Evolutionary conservation across 2,329 filamentous ascomycete genomes (phyloP), one percentile per base, ranked within the genome.

Genomic region (Catunica adiposa): DNA sequence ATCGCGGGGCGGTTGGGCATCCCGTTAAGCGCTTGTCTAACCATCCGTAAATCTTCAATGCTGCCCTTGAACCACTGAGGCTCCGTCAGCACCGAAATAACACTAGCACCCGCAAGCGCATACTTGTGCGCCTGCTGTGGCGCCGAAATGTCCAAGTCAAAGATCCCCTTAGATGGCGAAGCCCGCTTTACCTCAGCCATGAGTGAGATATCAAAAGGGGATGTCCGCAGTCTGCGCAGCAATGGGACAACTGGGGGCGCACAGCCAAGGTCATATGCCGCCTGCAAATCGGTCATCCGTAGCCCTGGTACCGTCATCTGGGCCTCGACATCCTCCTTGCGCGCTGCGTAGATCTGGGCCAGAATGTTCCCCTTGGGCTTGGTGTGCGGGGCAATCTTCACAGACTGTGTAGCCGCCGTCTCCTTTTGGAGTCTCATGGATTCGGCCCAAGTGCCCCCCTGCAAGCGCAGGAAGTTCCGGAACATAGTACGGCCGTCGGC

Each of bases 21-120:
- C 11, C 85, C 84, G 62, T 89, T 80, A n/a, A 98, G 72, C 51
- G 86, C 89, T 67, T 90, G 86, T 47, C 92, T 81, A 29, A 97
- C 92, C 34, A 84, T 81, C 59, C 86, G 80, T 55, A 98, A 72
- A 66, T 98, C 92, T 58, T 98, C 90, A 59, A 98, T 89, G 68
- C 85, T 94, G 51, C 92, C 92, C 71, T 96, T 97, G 75, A 98
- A 98, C 92, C 92, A 98, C 65, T 97, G 86, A 0, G 94, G 92
- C 69, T 98, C 92, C 0, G 92, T 98, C 50, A 98, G 77, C n/a
- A 98, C 92, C 1, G 92, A 97, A 61, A 98, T 98, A 40, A 94
- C 88, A 66, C 90, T 97, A 51, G 92, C 92, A 14, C 92, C 94
- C 5, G 92, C 89, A 53, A 92, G 77, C 8, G 94, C 92, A 67